A percentile compares a stretch with the other conserved stretches of the same genome.
Conservation (phyloP, 805 yeast species). For the Kodamaea kaohsiungensis region DNA sequence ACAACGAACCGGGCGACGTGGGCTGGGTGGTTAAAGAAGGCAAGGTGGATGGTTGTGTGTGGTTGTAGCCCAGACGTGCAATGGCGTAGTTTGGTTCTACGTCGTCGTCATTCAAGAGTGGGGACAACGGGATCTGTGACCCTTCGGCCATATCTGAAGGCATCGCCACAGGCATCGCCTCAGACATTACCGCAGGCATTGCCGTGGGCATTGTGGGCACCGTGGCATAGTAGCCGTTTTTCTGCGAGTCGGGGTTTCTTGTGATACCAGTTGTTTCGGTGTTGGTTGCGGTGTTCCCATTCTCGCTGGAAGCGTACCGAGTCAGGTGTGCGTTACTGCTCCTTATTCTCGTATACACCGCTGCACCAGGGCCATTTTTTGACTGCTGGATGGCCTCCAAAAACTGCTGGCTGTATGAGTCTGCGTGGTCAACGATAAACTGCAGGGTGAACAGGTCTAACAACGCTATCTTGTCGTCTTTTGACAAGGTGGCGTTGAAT, state of each 20-base stretch:
- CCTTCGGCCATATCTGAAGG: background rate
- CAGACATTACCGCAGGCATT: background rate
- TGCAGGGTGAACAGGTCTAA: constrained; percentile 14
- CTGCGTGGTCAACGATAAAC: constrained; percentile 14
- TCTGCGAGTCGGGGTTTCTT: constrained; percentile 3
- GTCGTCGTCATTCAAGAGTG: constrained; percentile 29
- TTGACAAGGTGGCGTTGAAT: constrained; percentile 8
- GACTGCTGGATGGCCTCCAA: constrained; percentile 11
- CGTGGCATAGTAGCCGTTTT: constrained; percentile 5
- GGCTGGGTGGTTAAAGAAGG: constrained; percentile 14
- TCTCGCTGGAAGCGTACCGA: constrained; percentile 1
- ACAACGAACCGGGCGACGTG: constrained; percentile 1
- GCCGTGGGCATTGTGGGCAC: background rate
- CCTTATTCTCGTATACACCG: constrained; percentile 11
- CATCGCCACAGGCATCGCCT: background rate
- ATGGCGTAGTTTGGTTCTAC: constrained; percentile 14
- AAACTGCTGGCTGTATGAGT: constrained; percentile 10
- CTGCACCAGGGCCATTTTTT: constrained; percentile 14
- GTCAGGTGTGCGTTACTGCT: constrained; percentile 2
- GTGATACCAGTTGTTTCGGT: constrained; percentile 10
- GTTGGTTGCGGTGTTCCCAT: constrained; percentile 11
- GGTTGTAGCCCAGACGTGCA: constrained; percentile 9
- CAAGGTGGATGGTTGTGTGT: constrained; percentile 9
- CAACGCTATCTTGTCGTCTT: constrained; percentile 11
- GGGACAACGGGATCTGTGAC: constrained; percentile 29